phyloP scores from a whole-genome alignment of 1,139 yeast species.

The Hanseniaspora uvarum region DNA sequence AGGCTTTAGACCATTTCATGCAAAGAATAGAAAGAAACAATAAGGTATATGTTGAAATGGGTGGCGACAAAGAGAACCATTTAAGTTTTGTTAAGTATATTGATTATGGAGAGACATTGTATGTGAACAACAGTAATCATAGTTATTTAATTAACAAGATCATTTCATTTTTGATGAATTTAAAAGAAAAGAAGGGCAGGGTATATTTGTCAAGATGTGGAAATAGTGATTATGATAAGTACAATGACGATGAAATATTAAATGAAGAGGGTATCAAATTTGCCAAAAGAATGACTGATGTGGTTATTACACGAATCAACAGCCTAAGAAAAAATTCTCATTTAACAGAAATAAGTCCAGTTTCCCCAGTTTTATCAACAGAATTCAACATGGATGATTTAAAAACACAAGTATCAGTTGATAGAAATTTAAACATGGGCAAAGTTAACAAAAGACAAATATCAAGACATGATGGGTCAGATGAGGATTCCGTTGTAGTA shows the following conservation, averaged over 20 bases:
- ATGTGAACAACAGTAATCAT: conserved; percentile 67
- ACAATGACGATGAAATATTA: conserved; percentile 52
- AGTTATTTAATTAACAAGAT: conserved; percentile 86
- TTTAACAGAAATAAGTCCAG: neutral
- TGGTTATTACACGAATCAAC: conserved; percentile 30
- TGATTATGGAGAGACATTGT: conserved; percentile 81
- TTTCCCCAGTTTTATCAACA: neutral
- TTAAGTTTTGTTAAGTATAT: conserved; percentile 71
- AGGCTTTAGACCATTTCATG: conserved; percentile 53
- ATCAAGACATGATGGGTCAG: conserved; percentile 31
- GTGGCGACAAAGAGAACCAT: conserved; percentile 37
- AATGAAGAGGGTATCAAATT: conserved; percentile 49
- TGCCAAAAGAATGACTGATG: conserved; percentile 35
- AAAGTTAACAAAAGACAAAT: conserved; percentile 15
- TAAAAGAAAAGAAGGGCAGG: conserved; percentile 73
- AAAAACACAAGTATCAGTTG: conserved; percentile 11
- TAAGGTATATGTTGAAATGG: conserved; percentile 46
- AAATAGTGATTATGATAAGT: conserved; percentile 39
- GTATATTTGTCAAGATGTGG: conserved; percentile 82
- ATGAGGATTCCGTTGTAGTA: conserved; percentile 45
- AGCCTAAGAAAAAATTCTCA: conserved; percentile 22
- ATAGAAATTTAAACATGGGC: conserved; percentile 8
- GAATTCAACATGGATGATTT: conserved; percentile 23
- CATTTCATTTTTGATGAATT: conserved; percentile 79
- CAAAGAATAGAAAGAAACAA: conserved; percentile 44